phyloP scores from a whole-genome alignment of 768 basidiomycete genomes.

The Astraeus odoratus region DNA sequence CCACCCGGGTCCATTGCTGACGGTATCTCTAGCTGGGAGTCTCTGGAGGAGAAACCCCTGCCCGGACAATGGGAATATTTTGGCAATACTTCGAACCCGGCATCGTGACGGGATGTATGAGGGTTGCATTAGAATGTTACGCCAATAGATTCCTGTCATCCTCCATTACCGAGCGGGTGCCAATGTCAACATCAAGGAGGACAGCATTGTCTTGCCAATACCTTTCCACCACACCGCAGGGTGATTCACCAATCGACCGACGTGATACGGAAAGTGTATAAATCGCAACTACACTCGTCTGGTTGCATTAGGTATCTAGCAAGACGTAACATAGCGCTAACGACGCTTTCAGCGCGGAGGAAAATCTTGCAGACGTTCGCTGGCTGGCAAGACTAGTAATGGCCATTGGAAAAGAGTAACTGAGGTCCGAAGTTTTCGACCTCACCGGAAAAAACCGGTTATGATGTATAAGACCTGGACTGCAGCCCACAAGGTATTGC shows the following conservation, averaged over 20 bases:
- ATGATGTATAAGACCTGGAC: neutral
- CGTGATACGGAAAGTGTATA: too few species aligned
- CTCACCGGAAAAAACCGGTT: neutral
- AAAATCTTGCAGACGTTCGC: slow-evolving; percentile 19
- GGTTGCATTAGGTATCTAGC: neutral
- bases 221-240: too few species aligned
- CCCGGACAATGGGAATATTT: slow-evolving; percentile 86
- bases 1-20: slow-evolving; percentile 5
- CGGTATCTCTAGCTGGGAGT: slow-evolving; percentile 65
- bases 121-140: too few species aligned
- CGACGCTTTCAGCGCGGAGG: slow-evolving; percentile 19
- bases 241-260: too few species aligned
- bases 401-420: slow-evolving; percentile 3
- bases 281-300: neutral
- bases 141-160: too few species aligned
- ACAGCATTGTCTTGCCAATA: too few species aligned
- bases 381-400: slow-evolving; percentile 19
- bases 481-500: neutral
- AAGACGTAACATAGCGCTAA: neutral
- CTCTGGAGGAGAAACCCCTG: slow-evolving; percentile 73
- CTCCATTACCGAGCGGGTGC: too few species aligned
- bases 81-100: slow-evolving; percentile 44
- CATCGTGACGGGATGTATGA: slow-evolving; percentile 25
- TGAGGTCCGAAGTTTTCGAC: neutral
- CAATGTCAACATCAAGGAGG: too few species aligned